Conservation (phyloP, 1,284 basidiomycete genomes). For the Microbotryum intermedium region DNA sequence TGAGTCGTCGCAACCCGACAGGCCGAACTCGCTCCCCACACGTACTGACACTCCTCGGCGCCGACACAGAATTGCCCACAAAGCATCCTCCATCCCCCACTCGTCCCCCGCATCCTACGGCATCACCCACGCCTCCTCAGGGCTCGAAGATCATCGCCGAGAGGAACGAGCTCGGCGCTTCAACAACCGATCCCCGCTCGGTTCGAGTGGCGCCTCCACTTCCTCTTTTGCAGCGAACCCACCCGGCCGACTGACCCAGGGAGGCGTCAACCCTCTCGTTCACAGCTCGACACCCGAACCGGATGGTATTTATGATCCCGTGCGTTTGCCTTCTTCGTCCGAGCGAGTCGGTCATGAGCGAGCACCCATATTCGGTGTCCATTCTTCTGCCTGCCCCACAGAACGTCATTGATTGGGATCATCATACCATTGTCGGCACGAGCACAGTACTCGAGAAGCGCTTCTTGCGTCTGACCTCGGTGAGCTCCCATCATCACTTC, state of each 20-base stretch:
- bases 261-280: no score
- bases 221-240: not conserved
- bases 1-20: not conserved
- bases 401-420: conserved; percentile 97
- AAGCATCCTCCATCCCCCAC: conserved; percentile 7
- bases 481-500: conserved; percentile 41
- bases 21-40: not conserved
- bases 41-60: not conserved
- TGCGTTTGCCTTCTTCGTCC: conserved; percentile 29
- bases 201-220: not conserved
- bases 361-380: not conserved
- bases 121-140: not conserved
- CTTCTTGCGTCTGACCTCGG: conserved; percentile 88
- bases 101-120: conserved; percentile 20
- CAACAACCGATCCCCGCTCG: conserved; percentile 1
- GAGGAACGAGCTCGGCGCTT: conserved; percentile 25
- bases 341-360: not conserved
- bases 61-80: not conserved
- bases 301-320: conserved; percentile 43
- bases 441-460: conserved; percentile 85
- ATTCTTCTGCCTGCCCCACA: conserved; percentile 36
- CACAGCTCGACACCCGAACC: conserved; percentile 22
- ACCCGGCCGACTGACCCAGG: not conserved
- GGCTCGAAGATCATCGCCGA: conserved; percentile 35
- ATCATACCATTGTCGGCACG: conserved; percentile 86